Base-by-base conservation (phyloP, 345 rosid genomes). In the Murraya koenigii region DNA sequence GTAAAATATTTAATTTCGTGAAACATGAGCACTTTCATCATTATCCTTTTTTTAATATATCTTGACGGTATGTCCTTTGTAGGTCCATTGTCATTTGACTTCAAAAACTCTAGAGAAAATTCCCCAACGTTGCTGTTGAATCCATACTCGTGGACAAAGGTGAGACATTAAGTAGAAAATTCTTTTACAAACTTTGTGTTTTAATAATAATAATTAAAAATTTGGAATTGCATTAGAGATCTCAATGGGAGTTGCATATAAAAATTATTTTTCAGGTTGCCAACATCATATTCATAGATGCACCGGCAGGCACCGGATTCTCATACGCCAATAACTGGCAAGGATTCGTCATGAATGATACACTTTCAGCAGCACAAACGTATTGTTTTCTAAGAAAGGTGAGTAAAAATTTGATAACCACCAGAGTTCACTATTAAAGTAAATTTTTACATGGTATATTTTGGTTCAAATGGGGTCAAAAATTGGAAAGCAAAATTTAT, bases 281-380 rank as follows among this genome's bases (percentile, higher is more conserved):
- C 35, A 86, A 71, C 71, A 81, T 84, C 17, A 86, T 86, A 72
- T 86, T 75, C 32, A 73, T 86, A 36, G 89, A 86, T 71, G 85
- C 85, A 32, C 86, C 88, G 1, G 88, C 83, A 2, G 83, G 86
- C 13, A 74, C 88, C 6, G 86, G 86, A n/a, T 86, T 86, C 63
- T 86, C 86, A n/a, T 86, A 86, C 67, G 65, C 83, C 8, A 86
- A 38, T 44, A 81, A 77, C 28, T 54, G 11, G 25, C 65, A 74
- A 28, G 82, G 74, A 19, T 77, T 75, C 80, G 30, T 62, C 22
- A 74, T 55, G 35, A 74, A 83, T 2, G 88, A 86, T 73, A 69
- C 85, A 0, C 2, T 54, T 62, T 28, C 83, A 7, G 78, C 85
- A 4, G 69, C 70, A 49, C 83, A 86, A 33, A 66, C 77, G 2